phyloP scores from a whole-genome alignment of 768 basidiomycete genomes.

The Tricholoma saponaceum region DNA sequence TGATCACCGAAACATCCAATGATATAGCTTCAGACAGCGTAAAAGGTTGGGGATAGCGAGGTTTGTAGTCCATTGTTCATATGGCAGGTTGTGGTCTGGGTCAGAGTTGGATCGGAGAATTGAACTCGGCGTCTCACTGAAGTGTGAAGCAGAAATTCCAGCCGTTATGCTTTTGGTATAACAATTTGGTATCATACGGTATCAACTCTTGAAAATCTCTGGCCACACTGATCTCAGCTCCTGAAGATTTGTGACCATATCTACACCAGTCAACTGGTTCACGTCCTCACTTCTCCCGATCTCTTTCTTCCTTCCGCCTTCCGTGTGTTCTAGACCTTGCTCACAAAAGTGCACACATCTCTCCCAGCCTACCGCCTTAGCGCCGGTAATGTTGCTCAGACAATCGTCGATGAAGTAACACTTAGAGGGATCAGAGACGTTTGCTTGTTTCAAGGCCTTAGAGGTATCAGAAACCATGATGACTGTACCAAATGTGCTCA shows the following conservation, averaged over 20 bases:
- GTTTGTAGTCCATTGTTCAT: constrained; percentile 55
- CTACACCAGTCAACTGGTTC: constrained; percentile 40
- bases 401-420: constrained; percentile 84
- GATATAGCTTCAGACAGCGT: constrained; percentile 58
- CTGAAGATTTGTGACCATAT: constrained; percentile 53
- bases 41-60: constrained; percentile 73
- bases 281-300: constrained; percentile 35
- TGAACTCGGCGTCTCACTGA: not conserved
- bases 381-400: constrained; percentile 62
- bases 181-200: constrained; percentile 9
- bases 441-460: constrained; percentile 60
- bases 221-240: constrained; percentile 71
- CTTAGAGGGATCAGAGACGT: constrained; percentile 58
- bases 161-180: too few relatives aligned
- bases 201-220: constrained; percentile 55
- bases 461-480: constrained; percentile 2
- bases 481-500: not conserved
- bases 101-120: not conserved
- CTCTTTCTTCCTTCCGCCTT: constrained; percentile 55
- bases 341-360: constrained; percentile 77
- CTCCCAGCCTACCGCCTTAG: constrained; percentile 63
- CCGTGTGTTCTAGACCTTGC: constrained; percentile 54
- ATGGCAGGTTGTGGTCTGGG: not conserved
- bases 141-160: too few relatives aligned
- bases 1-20: constrained; percentile 64